These are phyloP conservation scores for Glonium stellatum DNA, from an alignment of 495 filamentous ascomycete species.

Conservation along the genomic window DNA sequence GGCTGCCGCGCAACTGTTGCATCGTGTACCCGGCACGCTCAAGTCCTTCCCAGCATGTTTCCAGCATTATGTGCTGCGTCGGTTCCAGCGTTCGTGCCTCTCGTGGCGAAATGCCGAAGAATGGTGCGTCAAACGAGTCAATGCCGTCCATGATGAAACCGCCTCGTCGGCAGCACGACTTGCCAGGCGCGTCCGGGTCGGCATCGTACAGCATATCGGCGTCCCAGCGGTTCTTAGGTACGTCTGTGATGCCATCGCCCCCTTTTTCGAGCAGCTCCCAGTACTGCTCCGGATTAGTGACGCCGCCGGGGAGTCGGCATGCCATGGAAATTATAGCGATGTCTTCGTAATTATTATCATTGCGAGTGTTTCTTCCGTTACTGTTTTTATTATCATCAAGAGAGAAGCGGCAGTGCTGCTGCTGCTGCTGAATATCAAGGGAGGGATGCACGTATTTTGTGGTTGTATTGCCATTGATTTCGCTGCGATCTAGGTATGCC, in stretches of 20 bases:
- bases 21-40: not conserved
- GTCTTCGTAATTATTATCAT: too few relatives aligned
- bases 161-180: constrained; percentile 1
- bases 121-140: constrained; percentile 1
- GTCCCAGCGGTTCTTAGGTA: constrained; percentile 11
- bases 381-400: too few relatives aligned
- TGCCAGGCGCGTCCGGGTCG: not conserved
- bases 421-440: too few relatives aligned
- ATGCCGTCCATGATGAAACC: not conserved
- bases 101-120: constrained; percentile 5
- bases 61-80: constrained; percentile 1
- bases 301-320: constrained; percentile 31
- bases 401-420: too few relatives aligned
- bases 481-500: constrained; percentile 14
- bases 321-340: constrained; percentile 36
- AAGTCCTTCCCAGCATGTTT: constrained; percentile 3
- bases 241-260: constrained; percentile 9
- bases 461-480: too few relatives aligned
- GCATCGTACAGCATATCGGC: not conserved
- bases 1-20: not conserved
- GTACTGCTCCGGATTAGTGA: constrained; percentile 28
- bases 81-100: constrained; percentile 10
- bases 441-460: too few relatives aligned
- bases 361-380: too few relatives aligned
- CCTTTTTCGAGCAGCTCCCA: constrained; percentile 33